Evolutionary conservation across 73 alveolate genomes (phyloP), one percentile per base, ranked within the genome.

Genomic region (Tetrahymena thermophila): DNA sequence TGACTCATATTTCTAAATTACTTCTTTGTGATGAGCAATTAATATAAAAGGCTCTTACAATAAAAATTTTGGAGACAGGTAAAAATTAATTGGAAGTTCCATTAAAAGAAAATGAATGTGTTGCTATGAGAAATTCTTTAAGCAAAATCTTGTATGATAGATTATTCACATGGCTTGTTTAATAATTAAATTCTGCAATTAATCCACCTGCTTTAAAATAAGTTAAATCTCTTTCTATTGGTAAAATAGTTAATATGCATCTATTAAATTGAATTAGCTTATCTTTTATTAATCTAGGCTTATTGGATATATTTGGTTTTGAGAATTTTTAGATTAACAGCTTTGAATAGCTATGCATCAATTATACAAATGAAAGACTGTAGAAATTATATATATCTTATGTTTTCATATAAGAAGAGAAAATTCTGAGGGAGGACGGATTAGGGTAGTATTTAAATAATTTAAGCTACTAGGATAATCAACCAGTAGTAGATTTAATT

Each of bases 231-330:
- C 89, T 71, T 25, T 71, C 89, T 11, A 71, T 71, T 71, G 89
- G 89, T 71, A 71, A 71, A 50, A 50, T 2, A 1, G 15, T 19
- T 21, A 43, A n/a, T 25, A 9, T 40, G 15, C 9, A 40, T 40
- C 0, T 2, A 11, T 40, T 40, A 40, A 40, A 40, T 40, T 71
- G 28, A 94, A 42, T 43, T 43, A 34, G 35, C 37, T 42, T 17
- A 14, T 35, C 25, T 7, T 44, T 50, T 21, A 34, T 43, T 31
- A 40, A 31, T 31, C 98, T 98, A 25, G 99, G 99, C 35, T 98
- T 99, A 25, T 95, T 99, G 11, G 99, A 99, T 98, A 99, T 99
- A 34, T 99, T 98, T 95, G 99, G 99, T 10, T 99, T 99, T 96
- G 99, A 99, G 97, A 97, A 97, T 58, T 99, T 99, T 95, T 96